Evolutionary conservation across 768 basidiomycete genomes (phyloP).

Genomic region (Xerocomellus dryophilus): DNA sequence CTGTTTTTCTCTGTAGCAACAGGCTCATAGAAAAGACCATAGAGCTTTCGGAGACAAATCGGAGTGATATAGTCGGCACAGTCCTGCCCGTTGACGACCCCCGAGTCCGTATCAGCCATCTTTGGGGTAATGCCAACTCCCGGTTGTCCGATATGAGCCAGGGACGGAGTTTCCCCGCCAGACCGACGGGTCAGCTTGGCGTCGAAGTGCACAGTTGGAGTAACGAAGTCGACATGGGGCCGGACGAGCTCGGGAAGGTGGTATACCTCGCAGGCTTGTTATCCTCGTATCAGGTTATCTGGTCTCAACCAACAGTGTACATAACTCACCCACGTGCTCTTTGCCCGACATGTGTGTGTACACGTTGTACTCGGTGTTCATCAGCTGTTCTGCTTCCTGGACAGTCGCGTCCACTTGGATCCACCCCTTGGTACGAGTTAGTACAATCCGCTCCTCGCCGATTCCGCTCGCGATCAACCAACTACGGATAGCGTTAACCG

Average conservation of each 20-base stretch:
- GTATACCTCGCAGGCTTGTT: conserved; percentile 31
- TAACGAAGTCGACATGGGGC: conserved; percentile 35
- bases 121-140: conserved; percentile 12
- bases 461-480: conserved; percentile 32
- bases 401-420: conserved; percentile 28
- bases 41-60: conserved; percentile 28
- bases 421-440: conserved; percentile 22
- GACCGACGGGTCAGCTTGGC: conserved; percentile 19
- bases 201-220: conserved; percentile 36
- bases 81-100: background rate
- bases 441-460: conserved; percentile 13
- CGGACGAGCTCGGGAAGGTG: conserved; percentile 32
- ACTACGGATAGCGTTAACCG: conserved; percentile 19
- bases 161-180: background rate
- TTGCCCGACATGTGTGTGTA: conserved; percentile 27
- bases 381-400: conserved; percentile 19
- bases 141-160: conserved; percentile 12
- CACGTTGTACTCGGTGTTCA: conserved; percentile 34
- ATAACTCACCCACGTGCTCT: conserved; percentile 25
- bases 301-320: background rate
- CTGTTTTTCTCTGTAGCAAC: conserved; percentile 28
- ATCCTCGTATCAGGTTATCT: background rate
- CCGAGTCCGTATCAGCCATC: conserved; percentile 11
- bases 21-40: conserved; percentile 25
- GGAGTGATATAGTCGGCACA: conserved; percentile 29